Conservation (phyloP, 176 grass and related monocot genomes). For the Elymus sibiricus region DNA sequence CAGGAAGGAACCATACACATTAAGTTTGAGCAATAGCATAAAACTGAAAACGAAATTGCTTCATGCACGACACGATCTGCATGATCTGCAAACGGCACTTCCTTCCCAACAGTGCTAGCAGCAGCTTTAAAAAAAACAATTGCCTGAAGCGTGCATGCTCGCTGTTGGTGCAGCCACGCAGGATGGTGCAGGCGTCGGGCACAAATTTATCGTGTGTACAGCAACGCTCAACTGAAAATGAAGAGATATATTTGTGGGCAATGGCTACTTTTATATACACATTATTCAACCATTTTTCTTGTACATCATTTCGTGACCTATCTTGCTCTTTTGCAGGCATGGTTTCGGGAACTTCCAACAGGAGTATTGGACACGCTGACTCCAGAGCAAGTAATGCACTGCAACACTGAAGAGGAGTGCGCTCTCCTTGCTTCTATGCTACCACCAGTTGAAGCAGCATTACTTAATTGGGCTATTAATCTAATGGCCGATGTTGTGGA, state of each 20-base stretch:
- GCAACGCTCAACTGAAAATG: too few relatives aligned
- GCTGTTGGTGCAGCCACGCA: too few relatives aligned
- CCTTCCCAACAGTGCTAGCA: too few relatives aligned
- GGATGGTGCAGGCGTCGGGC: too few relatives aligned
- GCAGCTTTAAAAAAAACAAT: too few relatives aligned
- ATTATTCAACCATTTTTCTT: background rate
- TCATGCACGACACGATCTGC: too few relatives aligned
- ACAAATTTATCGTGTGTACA: too few relatives aligned
- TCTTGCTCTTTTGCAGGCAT: constrained; percentile 58
- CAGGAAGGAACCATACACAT: background rate
- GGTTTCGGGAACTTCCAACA: constrained; percentile 87
- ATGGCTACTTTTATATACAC: background rate
- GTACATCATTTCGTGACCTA: background rate
- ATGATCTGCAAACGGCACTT: too few relatives aligned
- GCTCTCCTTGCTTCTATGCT: constrained; percentile 53
- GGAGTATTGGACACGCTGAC: constrained; percentile 68
- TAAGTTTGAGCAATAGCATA: background rate
- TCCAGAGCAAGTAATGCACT: constrained; percentile 78
- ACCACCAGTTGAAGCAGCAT: constrained; percentile 61
- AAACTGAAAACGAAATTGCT: background rate
- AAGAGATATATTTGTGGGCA: background rate
- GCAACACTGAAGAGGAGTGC: constrained; percentile 80
- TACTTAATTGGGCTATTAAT: constrained; percentile 89
- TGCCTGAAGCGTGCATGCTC: too few relatives aligned
- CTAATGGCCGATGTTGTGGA: constrained; percentile 92